Percentiles rank a stretch among this genome's conserved stretches.
Conservation (phyloP, 2,329 filamentous ascomycete genomes). For the Ascochyta fabae region DNA sequence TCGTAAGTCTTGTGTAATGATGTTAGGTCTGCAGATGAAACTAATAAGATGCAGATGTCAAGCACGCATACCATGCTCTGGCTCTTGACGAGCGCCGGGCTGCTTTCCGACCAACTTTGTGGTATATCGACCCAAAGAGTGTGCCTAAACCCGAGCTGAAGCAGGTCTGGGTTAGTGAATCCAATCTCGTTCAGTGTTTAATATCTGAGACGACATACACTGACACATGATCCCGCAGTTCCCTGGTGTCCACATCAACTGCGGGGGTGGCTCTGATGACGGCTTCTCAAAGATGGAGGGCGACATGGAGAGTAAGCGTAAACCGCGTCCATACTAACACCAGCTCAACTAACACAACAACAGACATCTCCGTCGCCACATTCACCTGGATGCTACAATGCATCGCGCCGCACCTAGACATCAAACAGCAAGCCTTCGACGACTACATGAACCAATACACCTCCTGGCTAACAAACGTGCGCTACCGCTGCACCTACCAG, state of each 20-base stretch:
- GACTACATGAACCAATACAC: slow-evolving; percentile 50
- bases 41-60: slow-evolving; percentile 49
- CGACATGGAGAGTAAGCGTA: slow-evolving; percentile 41
- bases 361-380: slow-evolving; percentile 55
- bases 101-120: slow-evolving; percentile 61
- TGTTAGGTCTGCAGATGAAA: background rate
- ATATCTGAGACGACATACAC: no score
- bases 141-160: slow-evolving; percentile 51
- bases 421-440: slow-evolving; percentile 53
- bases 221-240: slow-evolving; percentile 33
- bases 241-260: slow-evolving; percentile 60
- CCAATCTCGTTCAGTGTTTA: no score
- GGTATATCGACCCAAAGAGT: slow-evolving; percentile 50
- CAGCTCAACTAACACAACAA: no score
- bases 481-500: slow-evolving; percentile 41
- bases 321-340: background rate
- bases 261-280: slow-evolving; percentile 55
- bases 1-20: slow-evolving; percentile 29
- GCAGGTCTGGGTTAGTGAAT: slow-evolving; percentile 55
- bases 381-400: slow-evolving; percentile 65
- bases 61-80: slow-evolving; percentile 62
- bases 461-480: slow-evolving; percentile 41
- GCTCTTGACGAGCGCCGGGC: slow-evolving; percentile 61
- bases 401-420: slow-evolving; percentile 54
- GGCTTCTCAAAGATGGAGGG: slow-evolving; percentile 39